These are phyloP conservation scores for Amanita subjunquillea DNA, from an alignment of 768 basidiomycete species.

Conservation along the genomic window DNA sequence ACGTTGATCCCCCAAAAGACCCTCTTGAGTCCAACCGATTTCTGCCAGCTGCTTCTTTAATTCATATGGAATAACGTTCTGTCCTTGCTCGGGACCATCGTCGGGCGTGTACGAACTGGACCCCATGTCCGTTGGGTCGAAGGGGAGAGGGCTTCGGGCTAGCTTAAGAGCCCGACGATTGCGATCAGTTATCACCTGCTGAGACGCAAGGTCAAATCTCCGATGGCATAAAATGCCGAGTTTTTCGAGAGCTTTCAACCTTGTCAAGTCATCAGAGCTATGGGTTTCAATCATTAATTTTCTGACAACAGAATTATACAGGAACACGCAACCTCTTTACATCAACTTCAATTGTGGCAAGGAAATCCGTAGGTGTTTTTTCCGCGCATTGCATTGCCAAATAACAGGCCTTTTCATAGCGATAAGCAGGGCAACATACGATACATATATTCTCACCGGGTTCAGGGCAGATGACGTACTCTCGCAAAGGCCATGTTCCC, in stretches of 20 bases:
- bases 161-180: constrained; percentile 60
- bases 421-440: background rate
- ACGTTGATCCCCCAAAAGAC: constrained; percentile 41
- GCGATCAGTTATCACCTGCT: constrained; percentile 50
- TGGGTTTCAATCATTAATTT: background rate
- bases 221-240: constrained; percentile 50
- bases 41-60: constrained; percentile 56
- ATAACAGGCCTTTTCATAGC: constrained; percentile 39
- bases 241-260: constrained; percentile 42
- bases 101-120: constrained; percentile 45
- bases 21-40: constrained; percentile 66
- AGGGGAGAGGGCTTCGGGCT: constrained; percentile 61
- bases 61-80: constrained; percentile 51
- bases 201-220: constrained; percentile 61
- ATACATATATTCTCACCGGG: constrained; percentile 25
- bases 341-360: constrained; percentile 42
- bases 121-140: constrained; percentile 69
- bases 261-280: constrained; percentile 39
- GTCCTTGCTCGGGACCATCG: constrained; percentile 38
- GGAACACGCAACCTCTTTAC: constrained; percentile 37
- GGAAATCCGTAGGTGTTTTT: constrained; percentile 38
- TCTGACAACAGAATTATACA: background rate
- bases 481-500: constrained; percentile 40
- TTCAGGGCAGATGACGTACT: constrained; percentile 32
- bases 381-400: constrained; percentile 68